Evolutionary conservation across 2,329 filamentous ascomycete species (phyloP), one percentile per base, ranked within the genome.

Genomic region (Fusarium incarnatum): DNA sequence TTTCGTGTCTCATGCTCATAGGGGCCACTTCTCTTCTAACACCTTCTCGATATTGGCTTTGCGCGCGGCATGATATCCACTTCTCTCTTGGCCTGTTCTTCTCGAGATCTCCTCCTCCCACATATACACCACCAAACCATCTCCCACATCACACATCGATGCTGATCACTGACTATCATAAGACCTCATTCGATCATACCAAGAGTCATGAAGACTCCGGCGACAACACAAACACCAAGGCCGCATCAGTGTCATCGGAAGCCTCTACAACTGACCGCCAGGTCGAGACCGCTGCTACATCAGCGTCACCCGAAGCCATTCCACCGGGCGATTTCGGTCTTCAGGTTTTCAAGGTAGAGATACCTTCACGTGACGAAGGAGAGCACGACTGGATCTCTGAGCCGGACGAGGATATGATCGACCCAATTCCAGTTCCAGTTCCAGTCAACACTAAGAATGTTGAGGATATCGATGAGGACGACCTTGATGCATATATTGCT

Each of bases 31-130:
- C 16, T 34, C 16, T 34, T 9, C 32, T 18, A 5, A 34, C 16
- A 11, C 8, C 8, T 5, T 34, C 8, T 34, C 6, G 34, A 37
- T 12, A n/a, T 37, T 2, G 18, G 34, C 18, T 37, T n/a, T n/a
- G 9, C 18, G 3, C 10, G 18, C 3, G 9, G 3, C 18, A 7
- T n/a, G 2, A n/a, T n/a, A 0, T 7, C 9, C 18, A 1, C 18
- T n/a, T n/a, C 3, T 37, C 11, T 18, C 34, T 37, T n/a, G 1
- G 3, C 6, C 18, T 10, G 10, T 18, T 37, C 18, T 32, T 16
- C 18, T 11, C 34, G 3, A 37, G 5, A 37, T 37, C 6, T 7
- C 18, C 18, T n/a, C 18, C 3, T 37, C 5, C 11, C 10, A n/a
- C 18, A n/a, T 37, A n/a, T 12, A n/a, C 34, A n/a, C 9, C 9